Conservation (phyloP, 805 yeast genomes). For the Lipomyces yamanashiensis region DNA sequence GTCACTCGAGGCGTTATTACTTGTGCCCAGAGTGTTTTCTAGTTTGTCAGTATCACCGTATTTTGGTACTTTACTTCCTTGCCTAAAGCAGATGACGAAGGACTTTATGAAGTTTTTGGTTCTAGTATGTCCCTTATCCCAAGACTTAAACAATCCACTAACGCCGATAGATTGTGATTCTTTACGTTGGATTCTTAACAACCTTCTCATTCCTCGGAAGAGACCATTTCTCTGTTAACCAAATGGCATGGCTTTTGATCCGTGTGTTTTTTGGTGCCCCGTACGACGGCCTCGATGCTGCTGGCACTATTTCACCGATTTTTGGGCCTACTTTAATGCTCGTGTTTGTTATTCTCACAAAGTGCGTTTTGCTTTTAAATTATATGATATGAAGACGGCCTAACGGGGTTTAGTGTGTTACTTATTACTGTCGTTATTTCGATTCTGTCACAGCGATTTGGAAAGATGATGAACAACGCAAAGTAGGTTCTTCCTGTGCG, state of each 20-base stretch:
- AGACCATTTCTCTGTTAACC: constrained; percentile 38
- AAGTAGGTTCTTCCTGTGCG: constrained; percentile 8
- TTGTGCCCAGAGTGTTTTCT: constrained; percentile 44
- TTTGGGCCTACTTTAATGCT: constrained; percentile 46
- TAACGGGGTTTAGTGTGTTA: constrained; percentile 32
- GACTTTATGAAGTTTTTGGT: constrained; percentile 44
- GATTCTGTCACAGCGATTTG: constrained; percentile 44
- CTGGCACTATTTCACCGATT: constrained; percentile 41
- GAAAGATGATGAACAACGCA: constrained; percentile 44
- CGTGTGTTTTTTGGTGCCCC: constrained; percentile 46
- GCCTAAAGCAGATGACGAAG: constrained; percentile 42
- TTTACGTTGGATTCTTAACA: constrained; percentile 44
- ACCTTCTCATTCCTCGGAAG: constrained; percentile 45
- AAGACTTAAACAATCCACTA: neutral
- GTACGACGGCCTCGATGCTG: constrained; percentile 43
- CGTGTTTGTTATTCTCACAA: constrained; percentile 41
- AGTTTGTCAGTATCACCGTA: constrained; percentile 43
- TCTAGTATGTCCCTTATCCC: constrained; percentile 6
- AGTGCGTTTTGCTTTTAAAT: neutral
- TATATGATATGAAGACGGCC: neutral
- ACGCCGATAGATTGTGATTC: constrained; percentile 37
- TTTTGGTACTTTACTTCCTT: constrained; percentile 45
- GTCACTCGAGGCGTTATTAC: constrained; percentile 42
- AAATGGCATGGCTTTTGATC: constrained; percentile 44
- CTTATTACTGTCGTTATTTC: constrained; percentile 46